Base-by-base conservation (phyloP, 108 stramenopile genomes). In the Cyclostephanos invisitatus region DNA sequence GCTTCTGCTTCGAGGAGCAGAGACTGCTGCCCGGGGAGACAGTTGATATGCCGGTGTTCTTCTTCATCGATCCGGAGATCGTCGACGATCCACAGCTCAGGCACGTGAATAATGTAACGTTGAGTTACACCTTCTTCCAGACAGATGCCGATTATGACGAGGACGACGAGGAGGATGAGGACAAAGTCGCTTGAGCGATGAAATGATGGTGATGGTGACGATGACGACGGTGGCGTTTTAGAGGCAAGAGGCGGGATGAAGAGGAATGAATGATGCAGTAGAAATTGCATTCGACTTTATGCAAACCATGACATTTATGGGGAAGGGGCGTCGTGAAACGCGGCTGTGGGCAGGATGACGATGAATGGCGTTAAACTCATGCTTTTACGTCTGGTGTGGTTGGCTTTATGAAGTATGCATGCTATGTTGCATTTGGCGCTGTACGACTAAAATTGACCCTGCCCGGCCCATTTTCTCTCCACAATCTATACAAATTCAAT, bases 1-100 rank as follows among this genome's bases (percentile, higher is more conserved):
- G 99, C 67, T 99, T 99, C 85, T 99, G 99, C 80, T 99, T 99
- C 75, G 99, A 99, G 78, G 98, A 99, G 85, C 99, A 99, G 72
- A 84, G 99, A 15, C 73, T 99, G 11, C 66, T 95, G 9, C 94
- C 97, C 3, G 92, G 94, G 7, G 99, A 99, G 80, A 98, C 97
- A 40, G 97, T 98, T 58, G 99, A 99, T 68, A 98, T 98, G 97
- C 98, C 97, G 9, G 97, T 99, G 7, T 98, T 99, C 71, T 99
- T 98, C 86, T 98, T 98, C 72, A 91, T 99, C 65, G 99, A 99
- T 85, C 99, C 99, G 8, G 97, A 98, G 21, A 91, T 98, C 68
- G 64, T 92, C 37, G 87, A 97, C 61, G 99, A 99, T 78, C 91
- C 97, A 0, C 80, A 89, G 54, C 88, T 99, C 84, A 84, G 83